A percentile compares a stretch with the other conserved stretches of the same genome.
phyloP scores from a whole-genome alignment of 2,329 filamentous ascomycete species.

The Pseudocercospora musae region DNA sequence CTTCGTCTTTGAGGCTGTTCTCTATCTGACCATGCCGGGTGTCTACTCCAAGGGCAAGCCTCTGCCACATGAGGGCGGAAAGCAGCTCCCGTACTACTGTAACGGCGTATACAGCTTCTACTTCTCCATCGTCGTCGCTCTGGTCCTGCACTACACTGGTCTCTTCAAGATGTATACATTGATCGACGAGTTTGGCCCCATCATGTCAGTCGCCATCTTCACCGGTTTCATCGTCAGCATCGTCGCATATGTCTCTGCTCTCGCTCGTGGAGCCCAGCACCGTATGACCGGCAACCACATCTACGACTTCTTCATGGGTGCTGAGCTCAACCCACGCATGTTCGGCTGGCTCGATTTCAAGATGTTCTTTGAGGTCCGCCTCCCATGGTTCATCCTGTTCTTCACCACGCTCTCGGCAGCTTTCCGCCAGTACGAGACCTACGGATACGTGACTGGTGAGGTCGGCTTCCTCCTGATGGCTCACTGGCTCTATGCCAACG shows the following conservation, averaged over 20 bases:
- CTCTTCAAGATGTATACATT: constrained; percentile 87
- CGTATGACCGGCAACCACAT: constrained; percentile 82
- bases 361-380: constrained; percentile 92
- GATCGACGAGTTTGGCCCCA: constrained; percentile 89
- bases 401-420: constrained; percentile 73
- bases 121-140: constrained; percentile 69
- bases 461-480: constrained; percentile 81
- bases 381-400: constrained; percentile 89
- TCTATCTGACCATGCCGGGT: constrained; percentile 83
- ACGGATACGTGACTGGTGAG: constrained; percentile 84
- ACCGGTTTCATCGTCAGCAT: constrained; percentile 82
- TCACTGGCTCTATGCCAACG: constrained; percentile 88
- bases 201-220: constrained; percentile 89
- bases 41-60: constrained; percentile 87
- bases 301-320: constrained; percentile 90
- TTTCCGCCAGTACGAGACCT: constrained; percentile 76
- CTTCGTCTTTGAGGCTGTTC: constrained; percentile 76
- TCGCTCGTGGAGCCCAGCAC: constrained; percentile 76
- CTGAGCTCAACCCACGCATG: constrained; percentile 80
- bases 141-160: constrained; percentile 74
- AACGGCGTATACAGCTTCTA: constrained; percentile 86
- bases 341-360: constrained; percentile 78
- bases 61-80: constrained; percentile 73
- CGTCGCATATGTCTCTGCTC: constrained; percentile 80
- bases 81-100: constrained; percentile 92